A percentile compares a stretch with the other conserved stretches of the same genome.
Conservation (phyloP, 805 yeast species). For the Candida pini region DNA sequence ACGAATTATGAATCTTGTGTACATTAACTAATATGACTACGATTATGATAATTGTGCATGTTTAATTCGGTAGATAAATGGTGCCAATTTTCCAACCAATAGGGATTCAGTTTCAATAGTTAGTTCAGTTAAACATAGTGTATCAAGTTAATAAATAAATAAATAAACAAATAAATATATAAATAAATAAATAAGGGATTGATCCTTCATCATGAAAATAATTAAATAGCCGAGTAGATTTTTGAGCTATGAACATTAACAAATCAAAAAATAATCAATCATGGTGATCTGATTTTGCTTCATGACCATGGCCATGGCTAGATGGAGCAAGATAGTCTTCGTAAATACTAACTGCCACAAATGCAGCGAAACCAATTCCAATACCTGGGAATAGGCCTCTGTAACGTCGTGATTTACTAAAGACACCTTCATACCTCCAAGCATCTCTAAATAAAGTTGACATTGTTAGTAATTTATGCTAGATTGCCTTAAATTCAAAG, state of each 20-base stretch:
- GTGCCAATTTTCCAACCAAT: no score
- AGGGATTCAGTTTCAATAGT: no score
- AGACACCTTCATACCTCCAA: constrained; percentile 85
- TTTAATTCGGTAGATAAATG: no score
- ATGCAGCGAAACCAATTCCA: constrained; percentile 73
- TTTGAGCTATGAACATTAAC: no score
- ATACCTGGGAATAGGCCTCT: constrained; percentile 76
- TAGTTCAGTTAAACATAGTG: no score
- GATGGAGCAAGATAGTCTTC: constrained; percentile 40
- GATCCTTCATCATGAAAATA: no score
- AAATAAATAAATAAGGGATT: background rate
- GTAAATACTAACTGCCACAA: constrained; percentile 56
- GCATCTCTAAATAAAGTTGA: constrained; percentile 54
- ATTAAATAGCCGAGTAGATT: no score
- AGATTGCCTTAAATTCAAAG: no score
- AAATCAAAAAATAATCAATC: constrained; percentile 1
- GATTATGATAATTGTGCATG: no score
- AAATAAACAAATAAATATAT: constrained; percentile 7
- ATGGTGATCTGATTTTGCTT: background rate
- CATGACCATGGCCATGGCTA: constrained; percentile 3
- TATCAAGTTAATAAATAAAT: constrained; percentile 1
- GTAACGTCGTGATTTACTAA: constrained; percentile 63
- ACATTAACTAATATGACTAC: no score
- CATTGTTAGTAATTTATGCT: background rate
- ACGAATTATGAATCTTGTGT: no score